Base-by-base conservation (phyloP, 2,329 filamentous ascomycete species). In the Arthrobotrys sinensis region DNA sequence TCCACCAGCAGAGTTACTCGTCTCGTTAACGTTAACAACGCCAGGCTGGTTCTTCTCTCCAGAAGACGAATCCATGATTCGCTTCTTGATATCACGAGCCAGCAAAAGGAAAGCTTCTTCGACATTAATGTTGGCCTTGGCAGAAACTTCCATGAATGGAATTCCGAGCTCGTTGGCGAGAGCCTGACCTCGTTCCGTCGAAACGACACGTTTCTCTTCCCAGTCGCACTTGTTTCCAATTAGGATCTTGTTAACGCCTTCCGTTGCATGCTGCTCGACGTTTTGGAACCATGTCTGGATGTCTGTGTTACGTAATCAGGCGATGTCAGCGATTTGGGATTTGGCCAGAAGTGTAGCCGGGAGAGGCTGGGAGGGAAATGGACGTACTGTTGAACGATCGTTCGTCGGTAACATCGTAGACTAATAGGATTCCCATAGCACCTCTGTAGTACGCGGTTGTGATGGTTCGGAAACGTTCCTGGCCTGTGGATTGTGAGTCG, bases 161-260 rank as follows among this genome's bases (percentile, higher is more conserved):
- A 99, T 97, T 83, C 94, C 94, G 79, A 99, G 91, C 86, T 98
- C 96, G 86, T 97, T 92, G 76, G 96, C 96, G 71, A 99, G 90
- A 81, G 91, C 91, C 85, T 99, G 94, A 82, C 96, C 96, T 83
- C 94, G 92, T 85, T 97, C 94, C 77, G 92, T 97, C 62, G 93
- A 94, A 48, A 99, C 92, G 69, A 93, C 94, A 82, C 96, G 92
- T 89, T 98, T 98, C 87, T 99, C 96, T 86, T 98, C 96, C 96
- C 96, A 98, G 86, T 99, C 96, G 87, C 96, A 99, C 87, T 99
- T 99, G 89, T 99, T 99, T 85, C 96, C 96, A 82, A 99, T 97
- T 81, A 99, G 90, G 84, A 99, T 98, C 89, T 98, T 99, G 90
- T 98, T 97, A 84, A 99, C 96, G 83, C 96, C 96, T 87, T 98